Evolutionary conservation across 177 flowering plant species (phyloP).

Genomic region (Vitis hybrid): DNA sequence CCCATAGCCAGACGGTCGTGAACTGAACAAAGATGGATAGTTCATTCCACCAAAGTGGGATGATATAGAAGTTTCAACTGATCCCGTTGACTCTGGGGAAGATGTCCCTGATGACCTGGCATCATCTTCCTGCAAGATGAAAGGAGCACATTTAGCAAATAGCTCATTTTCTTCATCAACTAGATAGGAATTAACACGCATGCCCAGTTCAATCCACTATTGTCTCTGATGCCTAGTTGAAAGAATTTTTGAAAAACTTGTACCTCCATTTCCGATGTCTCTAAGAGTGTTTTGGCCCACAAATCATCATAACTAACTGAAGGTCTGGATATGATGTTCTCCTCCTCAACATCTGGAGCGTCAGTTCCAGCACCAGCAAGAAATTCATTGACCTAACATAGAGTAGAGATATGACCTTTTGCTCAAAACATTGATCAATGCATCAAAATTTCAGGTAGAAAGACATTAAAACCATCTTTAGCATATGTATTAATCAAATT

Average conservation of each 20-base stretch:
- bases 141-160: not conserved
- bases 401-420: constrained; percentile 10
- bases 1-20: constrained; percentile 63
- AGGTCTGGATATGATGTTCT: constrained; percentile 70
- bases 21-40: constrained; percentile 95
- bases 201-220: too few species aligned
- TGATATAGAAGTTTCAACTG: constrained; percentile 96
- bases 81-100: constrained; percentile 92
- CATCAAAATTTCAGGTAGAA: not conserved
- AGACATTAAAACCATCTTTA: constrained; percentile 2
- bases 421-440: not conserved
- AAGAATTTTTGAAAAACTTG: not conserved
- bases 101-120: constrained; percentile 91
- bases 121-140: constrained; percentile 78
- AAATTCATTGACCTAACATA: constrained; percentile 84
- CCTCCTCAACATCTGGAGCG: constrained; percentile 99
- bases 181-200: too few species aligned
- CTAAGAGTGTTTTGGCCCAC: constrained; percentile 99
- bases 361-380: constrained; percentile 98
- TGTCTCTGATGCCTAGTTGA: not conserved
- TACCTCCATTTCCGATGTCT: constrained; percentile 84
- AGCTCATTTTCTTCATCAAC: not conserved
- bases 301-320: constrained; percentile 96
- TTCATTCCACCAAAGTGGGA: constrained; percentile 99
- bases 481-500: too few species aligned